Conservation (phyloP, 2,329 filamentous ascomycete genomes). For the Rhexocercosporidium sp. region DNA sequence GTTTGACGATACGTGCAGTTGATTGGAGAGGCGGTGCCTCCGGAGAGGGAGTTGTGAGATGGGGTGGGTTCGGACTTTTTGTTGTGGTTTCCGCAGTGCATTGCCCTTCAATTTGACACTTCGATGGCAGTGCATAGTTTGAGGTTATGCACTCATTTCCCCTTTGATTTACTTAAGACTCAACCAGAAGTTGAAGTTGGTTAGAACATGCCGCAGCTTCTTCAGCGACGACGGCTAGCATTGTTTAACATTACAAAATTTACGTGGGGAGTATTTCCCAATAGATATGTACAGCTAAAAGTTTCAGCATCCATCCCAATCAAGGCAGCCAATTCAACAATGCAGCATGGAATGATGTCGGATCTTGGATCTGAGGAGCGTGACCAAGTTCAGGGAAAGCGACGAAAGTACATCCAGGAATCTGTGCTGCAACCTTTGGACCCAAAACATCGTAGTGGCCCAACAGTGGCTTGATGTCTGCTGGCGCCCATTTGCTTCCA, state of each 20-base stretch:
- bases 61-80: not conserved
- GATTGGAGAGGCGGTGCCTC: not conserved
- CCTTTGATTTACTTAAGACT: not conserved
- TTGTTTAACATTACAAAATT: not conserved
- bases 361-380: constrained; percentile 58
- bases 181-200: not conserved
- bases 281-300: not conserved
- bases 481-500: constrained; percentile 54
- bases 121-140: not conserved
- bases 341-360: constrained; percentile 51
- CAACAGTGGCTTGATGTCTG: constrained; percentile 49
- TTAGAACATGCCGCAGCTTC: not conserved
- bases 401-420: constrained; percentile 51
- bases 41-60: not conserved
- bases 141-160: no score
- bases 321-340: constrained; percentile 54
- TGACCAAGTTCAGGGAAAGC: constrained; percentile 57
- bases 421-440: constrained; percentile 48
- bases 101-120: not conserved
- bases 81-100: not conserved
- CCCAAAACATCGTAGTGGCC: constrained; percentile 57
- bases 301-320: constrained; percentile 51
- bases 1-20: not conserved
- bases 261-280: not conserved
- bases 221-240: not conserved